Base-by-base conservation (phyloP, 1,139 yeast genomes). In the Pichia sp. region DNA sequence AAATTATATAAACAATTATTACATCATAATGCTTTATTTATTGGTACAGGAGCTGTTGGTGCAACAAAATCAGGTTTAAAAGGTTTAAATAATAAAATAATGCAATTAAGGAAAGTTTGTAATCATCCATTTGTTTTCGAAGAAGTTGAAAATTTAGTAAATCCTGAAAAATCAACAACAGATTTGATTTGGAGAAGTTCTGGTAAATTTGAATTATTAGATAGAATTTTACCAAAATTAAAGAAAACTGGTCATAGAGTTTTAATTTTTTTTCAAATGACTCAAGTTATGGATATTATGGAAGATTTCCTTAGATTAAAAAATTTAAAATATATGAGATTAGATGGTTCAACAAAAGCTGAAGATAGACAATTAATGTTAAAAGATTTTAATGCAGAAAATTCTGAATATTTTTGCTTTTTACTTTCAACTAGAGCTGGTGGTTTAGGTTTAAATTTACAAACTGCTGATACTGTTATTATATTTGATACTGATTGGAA, bases 71-170 rank as follows among this genome's bases (percentile, higher is more conserved):
- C 72, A 11, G 79, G 82, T 23, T 74, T 89, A 46, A 85, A 89
- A 67, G 89, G 95, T 44, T 79, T 86, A 54, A 86, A 88, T 59
- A 86, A 88, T 57, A 88, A 88, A 58, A 77, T 91, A 43, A 91
- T 91, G 98, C 98, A 91, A 64, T 71, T 91, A 63, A 77, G 96
- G 55, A 91, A 91, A 62, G 88, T 91, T 52, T 91, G 97, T 68
- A 91, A 91, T 60, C 98, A 91, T 68, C 98, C 98, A 1, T 91
- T 83, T 67, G 97, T 91, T 14, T 91, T 86, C 62, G 96, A 85
- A 58, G 97, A 88, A 52, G 95, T 91, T 36, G 98, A 91, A 64
- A 77, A 79, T 47, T 70, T 85, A 49, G 76, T 91, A 39, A 86
- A 89, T 58, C 96, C 97, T 17, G 64, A 73, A 0, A 70, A 70